A percentile compares a stretch with the other conserved stretches of the same genome.
These are phyloP conservation scores for Eucalyptus melliodora DNA, from an alignment of 345 rosid genomes.

Conservation along the genomic window DNA sequence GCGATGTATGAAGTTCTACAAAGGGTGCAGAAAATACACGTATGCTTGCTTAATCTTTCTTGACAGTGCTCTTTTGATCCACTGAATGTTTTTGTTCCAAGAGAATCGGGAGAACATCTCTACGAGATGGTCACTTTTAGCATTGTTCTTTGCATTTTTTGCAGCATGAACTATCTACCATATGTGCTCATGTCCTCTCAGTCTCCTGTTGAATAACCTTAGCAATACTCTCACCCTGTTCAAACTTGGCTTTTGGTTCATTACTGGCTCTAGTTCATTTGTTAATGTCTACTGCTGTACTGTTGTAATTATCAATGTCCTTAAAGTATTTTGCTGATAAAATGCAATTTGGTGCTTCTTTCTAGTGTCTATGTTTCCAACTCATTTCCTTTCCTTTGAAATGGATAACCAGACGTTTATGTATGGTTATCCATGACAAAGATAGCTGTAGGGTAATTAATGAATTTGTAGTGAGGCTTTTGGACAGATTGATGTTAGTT, in stretches of 20 bases:
- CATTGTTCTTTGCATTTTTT: not conserved
- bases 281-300: not conserved
- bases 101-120: not conserved
- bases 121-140: not conserved
- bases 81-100: not conserved
- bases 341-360: not conserved
- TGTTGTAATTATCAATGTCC: not conserved
- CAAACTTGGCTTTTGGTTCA: not conserved
- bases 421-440: not conserved
- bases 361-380: not conserved
- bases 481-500: not conserved
- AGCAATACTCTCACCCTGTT: not conserved
- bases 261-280: not conserved
- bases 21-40: conserved; percentile 99
- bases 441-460: not conserved
- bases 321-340: not conserved
- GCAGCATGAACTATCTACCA: not conserved
- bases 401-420: not conserved
- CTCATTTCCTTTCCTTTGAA: not conserved
- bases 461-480: not conserved
- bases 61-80: not conserved
- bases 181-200: not conserved
- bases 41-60: conserved; percentile 15
- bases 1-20: conserved; percentile 88
- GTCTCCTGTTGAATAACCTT: not conserved